Base-by-base conservation (phyloP, 202 grass and related monocot species). In the Brachypodium distachyon region DNA sequence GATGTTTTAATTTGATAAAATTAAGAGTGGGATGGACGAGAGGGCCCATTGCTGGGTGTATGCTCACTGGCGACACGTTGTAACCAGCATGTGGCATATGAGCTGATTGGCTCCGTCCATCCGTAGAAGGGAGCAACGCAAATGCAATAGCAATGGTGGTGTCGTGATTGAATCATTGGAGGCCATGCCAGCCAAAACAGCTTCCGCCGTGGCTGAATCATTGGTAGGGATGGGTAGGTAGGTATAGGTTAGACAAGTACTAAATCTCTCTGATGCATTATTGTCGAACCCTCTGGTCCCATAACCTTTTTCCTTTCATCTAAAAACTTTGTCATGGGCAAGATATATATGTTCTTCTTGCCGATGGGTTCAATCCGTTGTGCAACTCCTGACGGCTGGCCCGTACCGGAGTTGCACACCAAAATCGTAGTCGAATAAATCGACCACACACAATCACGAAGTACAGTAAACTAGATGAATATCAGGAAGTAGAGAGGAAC, bases 181-280 rank as follows among this genome's bases (percentile, higher is more conserved):
- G 33, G 56, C 51, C 6, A 1, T 4, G 17, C 1, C 14, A 57
- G 50, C 13, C 49, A 49, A 47, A 31, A 42, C 64, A 23, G 14
- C 40, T 38, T 46, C 38, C 56, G 28, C 18, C 57, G 57, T 60
- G 58, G 10, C 18, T n/a, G 41, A 47, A 68, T 68, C 41, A 68
- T 68, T 68, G 65, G n/a, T n/a, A n/a, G n/a, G n/a, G n/a, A n/a
- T n/a, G n/a, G n/a, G n/a, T n/a, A n/a, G n/a, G n/a, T n/a, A n/a
- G n/a, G n/a, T n/a, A n/a, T n/a, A n/a, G 63, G 63, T 44, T 38
- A 67, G 63, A 46, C 63, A 44, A 67, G 63, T 67, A 67, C 23
- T 67, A 14, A 67, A 67, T 46, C 63, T n/a, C n/a, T n/a, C n/a
- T 16, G 6, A 1, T 3, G 63, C 22, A 46, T 67, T 67, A 67